Percentiles rank a stretch among this genome's conserved stretches.
phyloP scores from a whole-genome alignment of 345 rosid species.

The Arabidopsis arenosa region DNA sequence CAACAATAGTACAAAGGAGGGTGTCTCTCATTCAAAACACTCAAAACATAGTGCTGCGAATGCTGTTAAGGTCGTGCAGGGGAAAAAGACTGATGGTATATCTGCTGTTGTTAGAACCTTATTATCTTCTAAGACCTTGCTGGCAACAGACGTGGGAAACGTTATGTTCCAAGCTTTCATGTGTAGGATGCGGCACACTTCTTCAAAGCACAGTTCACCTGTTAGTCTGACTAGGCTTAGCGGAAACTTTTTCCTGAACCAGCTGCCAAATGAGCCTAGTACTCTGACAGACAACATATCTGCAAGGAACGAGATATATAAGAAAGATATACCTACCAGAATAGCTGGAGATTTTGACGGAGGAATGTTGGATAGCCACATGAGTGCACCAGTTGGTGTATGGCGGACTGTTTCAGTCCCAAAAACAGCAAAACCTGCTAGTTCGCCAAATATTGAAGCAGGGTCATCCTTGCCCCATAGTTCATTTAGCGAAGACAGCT shows the following conservation, averaged over 20 bases:
- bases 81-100: constrained; percentile 57
- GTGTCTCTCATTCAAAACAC: constrained; percentile 55
- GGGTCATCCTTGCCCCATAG: constrained; percentile 69
- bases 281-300: constrained; percentile 77
- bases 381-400: constrained; percentile 87
- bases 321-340: constrained; percentile 92
- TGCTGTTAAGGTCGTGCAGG: constrained; percentile 57
- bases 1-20: constrained; percentile 55
- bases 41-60: constrained; percentile 61
- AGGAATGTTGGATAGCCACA: constrained; percentile 77
- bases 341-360: constrained; percentile 94
- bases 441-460: constrained; percentile 71
- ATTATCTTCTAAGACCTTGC: constrained; percentile 64
- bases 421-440: constrained; percentile 71
- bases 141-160: constrained; percentile 91
- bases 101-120: constrained; percentile 60
- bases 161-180: constrained; percentile 86
- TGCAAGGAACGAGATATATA: constrained; percentile 73
- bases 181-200: constrained; percentile 85
- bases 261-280: constrained; percentile 76
- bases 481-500: constrained; percentile 78
- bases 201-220: constrained; percentile 56
- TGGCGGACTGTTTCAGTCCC: constrained; percentile 96
- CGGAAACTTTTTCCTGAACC: constrained; percentile 66
- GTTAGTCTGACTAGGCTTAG: constrained; percentile 62